Conservation (phyloP, 495 filamentous ascomycete genomes). For the Neurospora sp. region DNA sequence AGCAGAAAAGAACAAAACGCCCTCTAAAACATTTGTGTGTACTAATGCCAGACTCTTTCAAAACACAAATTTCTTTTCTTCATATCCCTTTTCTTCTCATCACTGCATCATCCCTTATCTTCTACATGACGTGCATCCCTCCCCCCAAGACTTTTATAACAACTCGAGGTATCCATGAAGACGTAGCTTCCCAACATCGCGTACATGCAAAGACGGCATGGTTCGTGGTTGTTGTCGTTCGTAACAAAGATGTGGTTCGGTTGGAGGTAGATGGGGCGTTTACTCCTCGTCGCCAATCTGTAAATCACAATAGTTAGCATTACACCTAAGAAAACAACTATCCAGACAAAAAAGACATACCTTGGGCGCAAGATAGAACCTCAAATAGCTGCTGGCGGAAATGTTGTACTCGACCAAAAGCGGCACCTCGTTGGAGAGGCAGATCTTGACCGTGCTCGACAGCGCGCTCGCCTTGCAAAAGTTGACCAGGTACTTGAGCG, state of each 20-base stretch:
- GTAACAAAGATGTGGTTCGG: neutral
- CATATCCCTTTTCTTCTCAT: neutral
- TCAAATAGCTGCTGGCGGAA: constrained; percentile 64
- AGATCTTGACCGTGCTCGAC: constrained; percentile 74
- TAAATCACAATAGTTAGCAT: neutral
- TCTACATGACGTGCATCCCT: neutral
- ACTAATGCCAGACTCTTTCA: neutral
- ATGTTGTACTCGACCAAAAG: constrained; percentile 88
- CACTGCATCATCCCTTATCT: neutral
- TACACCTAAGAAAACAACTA: neutral
- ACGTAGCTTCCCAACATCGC: neutral
- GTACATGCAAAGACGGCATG: neutral
- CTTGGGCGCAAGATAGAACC: constrained; percentile 99
- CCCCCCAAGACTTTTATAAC: neutral
- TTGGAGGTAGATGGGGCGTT: constrained; percentile 12
- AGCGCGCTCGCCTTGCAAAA: constrained; percentile 96
- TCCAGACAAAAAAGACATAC: constrained; percentile 33
- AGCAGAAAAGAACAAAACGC: neutral
- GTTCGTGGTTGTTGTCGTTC: neutral
- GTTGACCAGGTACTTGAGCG: constrained; percentile 98
- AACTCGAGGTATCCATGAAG: neutral
- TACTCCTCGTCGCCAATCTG: constrained; percentile 92
- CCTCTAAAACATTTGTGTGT: neutral
- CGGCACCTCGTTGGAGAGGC: constrained; percentile 91
- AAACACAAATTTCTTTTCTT: neutral